phyloP scores from a whole-genome alignment of 2,329 filamentous ascomycete genomes.

The Fusarium fracticaudum region DNA sequence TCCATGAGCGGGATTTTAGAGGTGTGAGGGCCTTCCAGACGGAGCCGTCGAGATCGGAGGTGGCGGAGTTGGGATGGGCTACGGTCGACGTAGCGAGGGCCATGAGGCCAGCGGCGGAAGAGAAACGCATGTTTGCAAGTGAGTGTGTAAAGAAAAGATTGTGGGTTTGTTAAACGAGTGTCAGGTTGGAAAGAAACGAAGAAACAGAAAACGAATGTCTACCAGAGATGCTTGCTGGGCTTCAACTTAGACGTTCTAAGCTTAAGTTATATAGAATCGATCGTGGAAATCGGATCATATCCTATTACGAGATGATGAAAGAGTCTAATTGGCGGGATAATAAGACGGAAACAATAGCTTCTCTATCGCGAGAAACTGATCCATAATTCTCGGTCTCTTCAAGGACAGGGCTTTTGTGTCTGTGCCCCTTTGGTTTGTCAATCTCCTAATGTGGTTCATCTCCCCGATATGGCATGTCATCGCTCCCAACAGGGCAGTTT shows the following conservation, averaged over 20 bases:
- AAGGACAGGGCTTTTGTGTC: not conserved
- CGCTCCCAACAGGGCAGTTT: not conserved
- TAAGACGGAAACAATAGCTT: not conserved
- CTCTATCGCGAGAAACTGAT: not conserved
- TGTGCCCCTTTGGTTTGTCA: not conserved
- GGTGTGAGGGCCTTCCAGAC: constrained; percentile 41
- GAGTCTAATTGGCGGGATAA: constrained; percentile 20
- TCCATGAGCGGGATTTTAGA: constrained; percentile 23
- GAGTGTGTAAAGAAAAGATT: not conserved
- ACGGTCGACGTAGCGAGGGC: constrained; percentile 38
- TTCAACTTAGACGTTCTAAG: not conserved
- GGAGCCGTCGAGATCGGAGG: constrained; percentile 43
- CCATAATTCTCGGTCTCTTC: not conserved
- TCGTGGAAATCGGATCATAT: not conserved
- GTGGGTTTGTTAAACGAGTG: constrained; percentile 3
- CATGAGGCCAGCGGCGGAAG: constrained; percentile 28
- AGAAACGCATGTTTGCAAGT: constrained; percentile 21
- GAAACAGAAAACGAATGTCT: constrained; percentile 18
- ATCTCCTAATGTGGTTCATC: not conserved
- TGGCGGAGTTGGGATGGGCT: constrained; percentile 28
- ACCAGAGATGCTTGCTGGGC: constrained; percentile 3
- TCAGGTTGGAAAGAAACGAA: not conserved
- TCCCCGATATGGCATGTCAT: not conserved
- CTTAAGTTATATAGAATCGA: constrained; percentile 1
- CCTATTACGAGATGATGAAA: not conserved